Evolutionary conservation across 2,329 filamentous ascomycete genomes (phyloP).

Genomic region (Penicillium corylophilum): DNA sequence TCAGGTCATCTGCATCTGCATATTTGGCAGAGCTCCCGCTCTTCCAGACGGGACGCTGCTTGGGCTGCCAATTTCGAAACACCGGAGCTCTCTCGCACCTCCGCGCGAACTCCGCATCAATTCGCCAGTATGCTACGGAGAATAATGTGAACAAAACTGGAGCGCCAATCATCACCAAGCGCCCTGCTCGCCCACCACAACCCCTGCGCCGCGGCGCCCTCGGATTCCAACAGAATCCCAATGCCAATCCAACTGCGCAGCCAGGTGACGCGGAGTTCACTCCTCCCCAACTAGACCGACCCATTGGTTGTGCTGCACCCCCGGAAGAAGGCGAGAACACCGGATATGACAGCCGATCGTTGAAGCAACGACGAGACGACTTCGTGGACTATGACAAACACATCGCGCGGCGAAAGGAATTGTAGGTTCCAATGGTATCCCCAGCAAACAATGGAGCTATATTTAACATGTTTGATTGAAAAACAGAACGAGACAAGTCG

Average conservation of each 20-base stretch:
- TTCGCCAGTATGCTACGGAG: slow-evolving; percentile 33
- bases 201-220: slow-evolving; percentile 12
- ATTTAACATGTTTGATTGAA: not conserved
- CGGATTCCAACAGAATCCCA: slow-evolving; percentile 32
- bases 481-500: slow-evolving; percentile 68
- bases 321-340: slow-evolving; percentile 79
- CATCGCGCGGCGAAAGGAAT: slow-evolving; percentile 68
- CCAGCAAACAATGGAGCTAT: not conserved
- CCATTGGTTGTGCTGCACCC: slow-evolving; percentile 76
- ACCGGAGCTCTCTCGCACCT: slow-evolving; percentile 16
- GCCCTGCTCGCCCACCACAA: slow-evolving; percentile 2
- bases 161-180: slow-evolving; percentile 10
- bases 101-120: slow-evolving; percentile 17
- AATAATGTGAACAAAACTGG: slow-evolving; percentile 9
- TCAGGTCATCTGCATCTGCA: slow-evolving; percentile 26
- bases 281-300: slow-evolving; percentile 60
- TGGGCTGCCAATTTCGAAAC: slow-evolving; percentile 38
- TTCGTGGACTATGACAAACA: slow-evolving; percentile 86
- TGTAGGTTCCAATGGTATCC: slow-evolving; percentile 53
- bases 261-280: slow-evolving; percentile 47
- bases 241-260: slow-evolving; percentile 19
- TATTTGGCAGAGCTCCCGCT: slow-evolving; percentile 25
- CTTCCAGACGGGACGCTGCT: slow-evolving; percentile 31
- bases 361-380: slow-evolving; percentile 70
- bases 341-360: slow-evolving; percentile 67